phyloP scores from a whole-genome alignment of 2,329 filamentous ascomycete species.

The Botrytis pseudocinerea region DNA sequence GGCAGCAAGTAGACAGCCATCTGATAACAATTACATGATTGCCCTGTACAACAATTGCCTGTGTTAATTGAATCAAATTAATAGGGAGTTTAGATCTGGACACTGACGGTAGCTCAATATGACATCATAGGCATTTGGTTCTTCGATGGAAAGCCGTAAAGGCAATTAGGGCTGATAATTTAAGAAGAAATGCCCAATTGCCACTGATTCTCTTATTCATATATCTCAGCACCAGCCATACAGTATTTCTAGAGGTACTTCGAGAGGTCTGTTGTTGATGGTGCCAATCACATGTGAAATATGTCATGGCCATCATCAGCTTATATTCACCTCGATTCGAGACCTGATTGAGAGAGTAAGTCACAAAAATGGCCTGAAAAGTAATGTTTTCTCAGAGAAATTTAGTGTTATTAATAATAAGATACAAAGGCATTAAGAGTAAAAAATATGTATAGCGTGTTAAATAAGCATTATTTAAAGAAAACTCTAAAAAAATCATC shows the following conservation, averaged over 20 bases:
- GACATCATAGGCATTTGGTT: neutral
- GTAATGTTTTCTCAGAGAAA: neutral
- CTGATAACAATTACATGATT: neutral
- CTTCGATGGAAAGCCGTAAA: neutral
- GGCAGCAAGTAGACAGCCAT: neutral
- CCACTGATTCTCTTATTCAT: neutral
- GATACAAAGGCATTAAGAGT: neutral
- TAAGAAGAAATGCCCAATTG: neutral
- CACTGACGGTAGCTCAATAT: neutral
- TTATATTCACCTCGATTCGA: neutral
- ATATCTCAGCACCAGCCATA: neutral
- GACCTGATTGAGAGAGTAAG: neutral
- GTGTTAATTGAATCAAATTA: neutral
- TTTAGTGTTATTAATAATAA: neutral
- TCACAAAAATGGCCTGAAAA: neutral
- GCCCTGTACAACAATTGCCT: neutral
- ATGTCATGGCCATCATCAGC: neutral
- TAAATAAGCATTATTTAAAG: neutral
- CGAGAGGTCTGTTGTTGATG: neutral
- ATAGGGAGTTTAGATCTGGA: neutral
- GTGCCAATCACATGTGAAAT: neutral
- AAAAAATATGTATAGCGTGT: fast-evolving
- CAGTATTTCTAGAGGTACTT: neutral
- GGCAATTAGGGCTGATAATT: fast-evolving
- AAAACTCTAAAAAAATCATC: neutral